Conservation (phyloP, 83 land plant genomes). For the Picea abies region DNA sequence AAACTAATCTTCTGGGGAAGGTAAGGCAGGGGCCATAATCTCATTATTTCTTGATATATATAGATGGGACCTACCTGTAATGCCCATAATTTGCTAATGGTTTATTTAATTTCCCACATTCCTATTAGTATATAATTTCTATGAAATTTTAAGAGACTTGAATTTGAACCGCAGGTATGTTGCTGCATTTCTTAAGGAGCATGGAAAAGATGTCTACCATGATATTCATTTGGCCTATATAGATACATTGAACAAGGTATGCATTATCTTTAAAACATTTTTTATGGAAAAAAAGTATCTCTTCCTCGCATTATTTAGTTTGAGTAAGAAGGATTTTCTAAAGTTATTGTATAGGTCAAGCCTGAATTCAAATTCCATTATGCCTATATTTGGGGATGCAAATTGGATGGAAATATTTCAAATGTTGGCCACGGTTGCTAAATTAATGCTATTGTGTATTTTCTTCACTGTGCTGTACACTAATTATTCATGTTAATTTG, state of each 20-base stretch:
- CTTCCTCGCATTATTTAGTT: background rate
- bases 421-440: background rate
- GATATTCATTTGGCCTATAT: slow-evolving; percentile 96
- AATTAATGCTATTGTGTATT: background rate
- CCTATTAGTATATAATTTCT: background rate
- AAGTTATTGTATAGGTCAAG: background rate
- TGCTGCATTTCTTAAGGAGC: slow-evolving; percentile 85
- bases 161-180: slow-evolving; percentile 66
- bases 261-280: background rate
- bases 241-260: slow-evolving; percentile 99
- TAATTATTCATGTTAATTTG: background rate
- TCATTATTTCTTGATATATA: background rate
- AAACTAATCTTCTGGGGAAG: background rate
- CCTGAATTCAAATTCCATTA: background rate
- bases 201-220: slow-evolving; percentile 89
- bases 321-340: background rate
- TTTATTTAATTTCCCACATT: too few species aligned
- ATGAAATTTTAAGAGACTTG: background rate
- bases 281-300: background rate
- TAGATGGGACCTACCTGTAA: background rate
- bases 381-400: background rate
- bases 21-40: too few species aligned
- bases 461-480: background rate
- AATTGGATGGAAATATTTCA: background rate
- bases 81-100: background rate